Conservation (phyloP, 225 moss, liverwort and hornwort genomes). For the Polytrichum commune region DNA sequence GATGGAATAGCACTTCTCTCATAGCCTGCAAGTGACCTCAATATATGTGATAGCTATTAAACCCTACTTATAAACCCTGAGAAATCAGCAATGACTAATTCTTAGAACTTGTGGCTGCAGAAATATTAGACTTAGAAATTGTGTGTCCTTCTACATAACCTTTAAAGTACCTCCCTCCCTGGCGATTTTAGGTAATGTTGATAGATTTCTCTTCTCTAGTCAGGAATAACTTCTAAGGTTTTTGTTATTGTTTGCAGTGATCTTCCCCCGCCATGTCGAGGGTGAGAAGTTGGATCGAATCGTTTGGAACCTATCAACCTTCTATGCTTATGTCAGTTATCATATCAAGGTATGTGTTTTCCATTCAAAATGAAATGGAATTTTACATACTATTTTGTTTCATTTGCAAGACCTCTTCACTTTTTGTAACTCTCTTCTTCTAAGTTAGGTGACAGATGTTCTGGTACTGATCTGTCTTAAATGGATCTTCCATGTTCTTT, state of each 20-base stretch:
- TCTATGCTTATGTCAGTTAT: conserved; percentile 97
- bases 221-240: not conserved
- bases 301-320: conserved; percentile 96
- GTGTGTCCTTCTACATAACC: too few relatives aligned
- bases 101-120: too few relatives aligned
- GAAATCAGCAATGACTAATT: too few relatives aligned
- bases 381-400: not conserved
- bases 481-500: conserved; percentile 8
- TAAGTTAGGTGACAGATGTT: not conserved
- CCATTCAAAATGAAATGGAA: too few relatives aligned
- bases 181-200: too few relatives aligned
- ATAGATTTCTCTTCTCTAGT: not conserved
- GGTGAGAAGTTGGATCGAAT: conserved; percentile 91
- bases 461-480: not conserved
- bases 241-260: conserved; percentile 44
- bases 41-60: too few relatives aligned
- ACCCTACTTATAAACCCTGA: too few relatives aligned
- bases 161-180: too few relatives aligned
- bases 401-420: conserved; percentile 10
- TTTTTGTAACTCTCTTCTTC: conserved; percentile 6
- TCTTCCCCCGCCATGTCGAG: conserved; percentile 96
- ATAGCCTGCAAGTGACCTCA: too few relatives aligned
- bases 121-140: too few relatives aligned
- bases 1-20: too few relatives aligned
- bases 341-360: conserved; percentile 72